A percentile compares a stretch with the other conserved stretches of the same genome.
Conservation (phyloP, 2,329 filamentous ascomycete genomes). For the Chrysosporium queenslandicum region DNA sequence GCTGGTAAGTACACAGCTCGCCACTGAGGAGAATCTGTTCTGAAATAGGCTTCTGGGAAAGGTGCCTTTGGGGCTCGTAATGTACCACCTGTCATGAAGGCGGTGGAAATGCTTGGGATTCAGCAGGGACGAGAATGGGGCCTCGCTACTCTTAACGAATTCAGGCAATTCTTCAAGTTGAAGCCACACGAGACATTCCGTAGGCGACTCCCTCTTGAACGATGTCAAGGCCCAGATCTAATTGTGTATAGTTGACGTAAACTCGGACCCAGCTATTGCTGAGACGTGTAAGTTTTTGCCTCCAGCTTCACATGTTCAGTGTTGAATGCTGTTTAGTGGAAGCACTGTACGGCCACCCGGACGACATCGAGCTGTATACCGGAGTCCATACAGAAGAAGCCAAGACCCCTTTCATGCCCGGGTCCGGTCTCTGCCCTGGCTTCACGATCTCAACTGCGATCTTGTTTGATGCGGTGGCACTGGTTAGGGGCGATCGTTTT, state of each 20-base stretch:
- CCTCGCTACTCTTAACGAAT: conserved; percentile 40
- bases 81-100: conserved; percentile 60
- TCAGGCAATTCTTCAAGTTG: conserved; percentile 53
- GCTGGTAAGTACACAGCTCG: conserved; percentile 37
- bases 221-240: not conserved
- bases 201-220: not conserved
- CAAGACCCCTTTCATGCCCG: conserved; percentile 28
- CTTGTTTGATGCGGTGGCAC: conserved; percentile 36
- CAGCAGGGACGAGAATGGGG: conserved; percentile 63
- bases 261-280: conserved; percentile 46
- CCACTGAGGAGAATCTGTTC: conserved; percentile 5
- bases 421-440: conserved; percentile 29
- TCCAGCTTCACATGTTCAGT: conserved; percentile 38
- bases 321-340: conserved; percentile 34
- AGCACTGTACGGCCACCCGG: conserved; percentile 53
- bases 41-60: conserved; percentile 1
- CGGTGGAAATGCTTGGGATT: conserved; percentile 70
- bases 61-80: conserved; percentile 60
- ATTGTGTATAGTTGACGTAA: conserved; percentile 44
- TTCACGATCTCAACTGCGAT: conserved; percentile 33
- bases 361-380: conserved; percentile 60
- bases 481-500: conserved; percentile 35
- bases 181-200: conserved; percentile 47
- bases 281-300: conserved; percentile 23
- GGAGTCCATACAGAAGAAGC: conserved; percentile 47